Evolutionary conservation across 306 rosid species (phyloP), one percentile per base, ranked within the genome.

Genomic region (Cucumis hystrix): DNA sequence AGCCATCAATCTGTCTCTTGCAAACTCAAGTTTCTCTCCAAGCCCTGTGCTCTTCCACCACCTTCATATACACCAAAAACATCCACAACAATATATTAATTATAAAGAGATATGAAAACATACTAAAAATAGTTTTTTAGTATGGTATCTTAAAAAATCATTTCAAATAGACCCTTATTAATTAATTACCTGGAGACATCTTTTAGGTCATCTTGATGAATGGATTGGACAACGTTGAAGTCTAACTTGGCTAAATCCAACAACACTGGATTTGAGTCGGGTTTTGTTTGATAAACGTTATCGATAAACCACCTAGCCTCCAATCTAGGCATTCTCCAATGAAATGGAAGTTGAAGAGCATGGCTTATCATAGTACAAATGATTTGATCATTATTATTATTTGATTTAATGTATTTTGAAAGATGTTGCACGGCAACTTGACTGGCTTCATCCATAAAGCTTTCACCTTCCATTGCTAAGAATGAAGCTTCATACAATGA

Each of bases 261-360:
- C 15, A 74, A 8, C 39, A 28, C 10, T 1, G 2, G 43, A 33
- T 28, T 77, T 49, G 49, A 18, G n/a, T 66, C 33, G 1, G 20
- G 23, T 17, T 64, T 80, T 25, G 9, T 77, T 68, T 10, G 23
- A 18, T 80, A 83, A 18, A 57, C 57, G 65, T 33, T 33, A 4
- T 78, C 77, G 30, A 81, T 74, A 18, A 66, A 80, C 84, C 84
- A 83, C 5, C 75, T 43, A 0, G 67, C 75, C 52, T 83, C 86
- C 80, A 78, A 72, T 47, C 86, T 80, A 13, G 11, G 51, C 77
- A 85, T 74, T 59, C 88, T 74, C 88, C 86, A 83, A 41, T 78
- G 81, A 10, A 83, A 25, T 11, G 86, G 88, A 51, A 85, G 65
- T 79, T 83, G 81, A 35, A 85, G 79, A 59, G 86, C 81, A 85